Percentiles rank a stretch among this genome's conserved stretches.
Conservation (phyloP, 805 yeast genomes). For the Yarrowia divulgata region DNA sequence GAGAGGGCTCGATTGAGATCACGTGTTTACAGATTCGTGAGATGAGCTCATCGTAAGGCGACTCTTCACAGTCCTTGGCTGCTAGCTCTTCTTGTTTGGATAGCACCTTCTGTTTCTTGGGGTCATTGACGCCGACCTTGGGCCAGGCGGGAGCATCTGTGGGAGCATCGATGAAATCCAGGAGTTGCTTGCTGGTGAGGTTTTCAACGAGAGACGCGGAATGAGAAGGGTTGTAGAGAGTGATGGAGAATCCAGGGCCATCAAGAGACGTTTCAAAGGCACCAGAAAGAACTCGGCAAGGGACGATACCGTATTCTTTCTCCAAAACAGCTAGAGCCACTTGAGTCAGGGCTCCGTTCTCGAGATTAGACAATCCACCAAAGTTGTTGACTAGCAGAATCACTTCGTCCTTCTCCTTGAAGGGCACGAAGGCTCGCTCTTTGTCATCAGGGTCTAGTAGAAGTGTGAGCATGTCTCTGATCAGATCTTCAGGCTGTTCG, state of each 20-base stretch:
- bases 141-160: conserved; percentile 86
- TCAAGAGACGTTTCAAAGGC: conserved; percentile 87
- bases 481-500: conserved; percentile 63
- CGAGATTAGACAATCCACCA: conserved; percentile 88
- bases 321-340: conserved; percentile 63
- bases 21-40: conserved; percentile 50
- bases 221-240: conserved; percentile 63
- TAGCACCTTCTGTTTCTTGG: conserved; percentile 2
- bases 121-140: conserved; percentile 3
- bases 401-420: conserved; percentile 66
- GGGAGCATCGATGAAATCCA: conserved; percentile 69
- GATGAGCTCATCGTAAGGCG: conserved; percentile 45
- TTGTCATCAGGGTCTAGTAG: conserved; percentile 80
- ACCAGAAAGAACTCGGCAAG: conserved; percentile 74
- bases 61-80: conserved; percentile 40
- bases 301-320: conserved; percentile 61
- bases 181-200: conserved; percentile 51
- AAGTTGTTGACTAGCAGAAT: conserved; percentile 80
- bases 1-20: conserved; percentile 66
- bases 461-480: conserved; percentile 61
- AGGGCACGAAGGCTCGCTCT: conserved; percentile 63
- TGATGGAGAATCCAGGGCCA: conserved; percentile 90
- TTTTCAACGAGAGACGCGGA: conserved; percentile 58
- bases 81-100: conserved; percentile 30
- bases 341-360: conserved; percentile 73